Conservation (phyloP, 345 rosid species). For the Citropsis articulata region DNA sequence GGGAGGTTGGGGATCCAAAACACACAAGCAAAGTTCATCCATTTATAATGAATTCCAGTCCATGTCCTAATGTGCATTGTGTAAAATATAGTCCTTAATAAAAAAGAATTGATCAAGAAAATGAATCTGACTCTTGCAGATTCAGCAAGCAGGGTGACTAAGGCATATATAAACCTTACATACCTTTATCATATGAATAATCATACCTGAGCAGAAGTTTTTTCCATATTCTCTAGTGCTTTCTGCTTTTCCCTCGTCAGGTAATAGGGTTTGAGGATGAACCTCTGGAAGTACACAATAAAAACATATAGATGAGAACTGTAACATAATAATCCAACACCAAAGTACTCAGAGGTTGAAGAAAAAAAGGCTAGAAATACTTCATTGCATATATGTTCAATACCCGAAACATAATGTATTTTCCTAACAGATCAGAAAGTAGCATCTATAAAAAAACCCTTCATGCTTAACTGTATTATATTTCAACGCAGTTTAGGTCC, state of each 20-base stretch:
- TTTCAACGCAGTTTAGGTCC: not conserved
- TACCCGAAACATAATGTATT: not conserved
- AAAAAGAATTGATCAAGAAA: not conserved
- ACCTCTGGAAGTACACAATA: conserved; percentile 49
- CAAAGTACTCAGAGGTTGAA: not conserved
- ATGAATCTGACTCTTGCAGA: not conserved
- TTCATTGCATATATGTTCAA: not conserved
- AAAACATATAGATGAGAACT: not conserved
- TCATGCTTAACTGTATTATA: not conserved
- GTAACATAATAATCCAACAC: not conserved
- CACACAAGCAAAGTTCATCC: not conserved
- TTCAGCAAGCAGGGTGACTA: not conserved
- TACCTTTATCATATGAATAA: conserved; percentile 4
- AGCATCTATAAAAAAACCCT: not conserved
- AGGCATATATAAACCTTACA: conserved; percentile 8
- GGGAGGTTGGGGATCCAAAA: not conserved
- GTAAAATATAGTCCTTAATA: not conserved
- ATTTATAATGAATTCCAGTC: not conserved
- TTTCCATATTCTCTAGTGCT: conserved; percentile 66
- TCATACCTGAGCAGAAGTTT: conserved; percentile 71
- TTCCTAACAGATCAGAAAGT: not conserved
- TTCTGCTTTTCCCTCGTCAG: conserved; percentile 65
- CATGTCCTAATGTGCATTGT: not conserved
- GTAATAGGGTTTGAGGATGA: conserved; percentile 70
- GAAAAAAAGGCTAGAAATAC: not conserved